Evolutionary conservation across 805 yeast genomes (phyloP).

Genomic region (Saccharomyces eubayanus): DNA sequence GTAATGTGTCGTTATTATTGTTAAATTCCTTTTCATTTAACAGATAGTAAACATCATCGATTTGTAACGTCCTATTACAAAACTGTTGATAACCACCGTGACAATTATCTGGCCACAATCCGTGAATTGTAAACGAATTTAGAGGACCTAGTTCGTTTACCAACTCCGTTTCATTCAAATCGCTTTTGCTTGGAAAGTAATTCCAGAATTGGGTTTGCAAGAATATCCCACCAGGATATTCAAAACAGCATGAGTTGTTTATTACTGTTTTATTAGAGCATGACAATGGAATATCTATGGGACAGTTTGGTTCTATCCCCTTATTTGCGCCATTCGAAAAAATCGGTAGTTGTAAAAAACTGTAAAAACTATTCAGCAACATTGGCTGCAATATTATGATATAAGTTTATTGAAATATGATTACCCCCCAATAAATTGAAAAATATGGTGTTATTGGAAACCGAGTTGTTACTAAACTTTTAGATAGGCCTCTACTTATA

Average conservation of each 20-base stretch:
- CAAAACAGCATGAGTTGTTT: slow-evolving; percentile 71
- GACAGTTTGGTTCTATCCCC: slow-evolving; percentile 34
- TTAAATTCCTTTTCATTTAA: slow-evolving; percentile 30
- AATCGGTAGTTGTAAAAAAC: background rate
- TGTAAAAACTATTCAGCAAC: background rate
- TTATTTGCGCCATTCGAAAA: background rate
- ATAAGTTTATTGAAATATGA: background rate
- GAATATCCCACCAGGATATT: slow-evolving; percentile 76
- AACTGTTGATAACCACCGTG: slow-evolving; percentile 73
- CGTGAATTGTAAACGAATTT: slow-evolving; percentile 71
- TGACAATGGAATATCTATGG: slow-evolving; percentile 49
- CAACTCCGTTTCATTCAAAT: slow-evolving; percentile 17
- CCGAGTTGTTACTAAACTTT: background rate
- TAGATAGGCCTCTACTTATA: background rate
- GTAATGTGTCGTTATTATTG: slow-evolving; percentile 8
- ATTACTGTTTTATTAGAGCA: slow-evolving; percentile 50
- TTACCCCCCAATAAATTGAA: background rate
- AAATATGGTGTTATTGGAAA: background rate
- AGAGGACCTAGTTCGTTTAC: slow-evolving; percentile 47
- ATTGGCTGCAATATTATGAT: background rate
- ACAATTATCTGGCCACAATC: slow-evolving; percentile 85
- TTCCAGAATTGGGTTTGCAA: slow-evolving; percentile 93
- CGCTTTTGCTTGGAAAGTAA: slow-evolving; percentile 47
- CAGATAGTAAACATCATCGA: slow-evolving; percentile 41
- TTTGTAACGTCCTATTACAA: slow-evolving; percentile 56